Base-by-base conservation (phyloP, 164 flowering plant species). In the Vitis labrusca region DNA sequence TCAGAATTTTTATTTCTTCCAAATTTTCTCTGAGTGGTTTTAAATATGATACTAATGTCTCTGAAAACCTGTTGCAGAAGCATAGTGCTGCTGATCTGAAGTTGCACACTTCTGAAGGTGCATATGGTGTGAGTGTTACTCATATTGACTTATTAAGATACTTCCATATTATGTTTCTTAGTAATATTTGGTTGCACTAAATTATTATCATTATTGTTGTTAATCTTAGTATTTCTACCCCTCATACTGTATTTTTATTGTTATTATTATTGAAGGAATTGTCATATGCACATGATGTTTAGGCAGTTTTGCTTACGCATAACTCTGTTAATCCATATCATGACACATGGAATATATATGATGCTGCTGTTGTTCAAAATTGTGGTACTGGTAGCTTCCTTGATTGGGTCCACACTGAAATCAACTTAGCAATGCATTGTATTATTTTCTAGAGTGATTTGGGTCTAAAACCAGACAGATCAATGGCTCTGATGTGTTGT, bases 71-170 rank as follows among this genome's bases (percentile, higher is more conserved):
- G 15, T 68, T 56, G 19, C 70, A 71, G 32, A 73, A 73, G 48
- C 71, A 70, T 56, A 67, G 23, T 55, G 56, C 64, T 64, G 37
- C 53, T 5, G n/a, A 52, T 37, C 58, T 57, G 29, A 77, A 63
- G 55, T 54, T 61, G 29, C 77, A 66, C 63, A 13, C 70, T 68
- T 68, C 72, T 53, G 58, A 19, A 57, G 78, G 32, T 52, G 62
- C 73, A 56, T 17, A 53, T 50, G 70, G 67, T 67, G 91, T 85
- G 79, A 80, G 89, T 84, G 54, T 51, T 73, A 13, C 60, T 68
- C 17, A n/a, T 5, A 23, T 52, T 9, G 14, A 57, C 63, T 47
- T 60, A 60, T 30, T 12, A 7, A 12, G 10, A 48, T n/a, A 9
- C 44, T 37, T 37, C 44, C 44, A 37, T 6, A 37, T 37, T 65